Base-by-base conservation (phyloP, 805 yeast genomes). In the Allodekkera sacchari region DNA sequence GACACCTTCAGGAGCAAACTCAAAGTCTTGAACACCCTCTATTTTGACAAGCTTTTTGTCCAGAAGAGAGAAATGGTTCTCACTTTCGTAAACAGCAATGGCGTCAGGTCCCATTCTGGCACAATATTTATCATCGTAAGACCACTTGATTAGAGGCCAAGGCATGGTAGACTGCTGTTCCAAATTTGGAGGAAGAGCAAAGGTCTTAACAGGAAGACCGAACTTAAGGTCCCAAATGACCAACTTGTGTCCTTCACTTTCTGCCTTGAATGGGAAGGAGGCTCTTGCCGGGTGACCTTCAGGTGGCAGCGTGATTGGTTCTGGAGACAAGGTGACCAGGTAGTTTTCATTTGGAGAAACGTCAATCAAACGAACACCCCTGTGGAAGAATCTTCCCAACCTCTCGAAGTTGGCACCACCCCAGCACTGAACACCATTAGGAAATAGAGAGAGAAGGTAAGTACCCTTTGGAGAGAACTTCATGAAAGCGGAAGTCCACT, bases 81-180 rank as follows among this genome's bases (percentile, higher is more conserved):
- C 75, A 25, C 87, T 66, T 48, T 89, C 96, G 59, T 89, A 94
- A 43, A 92, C 74, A 30, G 95, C 88, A 45, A 92, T 67, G 22
- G 94, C 94, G 40, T 83, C 92, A 34, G 95, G 95, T 32, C 92
- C 89, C 60, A 84, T 74, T 65, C 98, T 81, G 34, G 96, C 97
- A 64, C 95, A 83, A 67, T 77, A 92, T 58, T 74, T 77, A 61
- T 84, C 95, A 61, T 92, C 94, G 49, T 64, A 68, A 27, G 96
- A 84, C 97, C 97, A 92, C 63, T 87, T 87, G 57, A 92, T 78
- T 50, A 89, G 74, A 30, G 98, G 98, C 98, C 98, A 92, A 39
- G 81, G 76, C 77, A 77, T 73, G 37, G 69, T 74, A 61, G 71
- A 74, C 60, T 71, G 69, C 24, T 68, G 63, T 51, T 77, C 78